Conservation (phyloP, 2,329 filamentous ascomycete species). For the Claviceps sorghi region DNA sequence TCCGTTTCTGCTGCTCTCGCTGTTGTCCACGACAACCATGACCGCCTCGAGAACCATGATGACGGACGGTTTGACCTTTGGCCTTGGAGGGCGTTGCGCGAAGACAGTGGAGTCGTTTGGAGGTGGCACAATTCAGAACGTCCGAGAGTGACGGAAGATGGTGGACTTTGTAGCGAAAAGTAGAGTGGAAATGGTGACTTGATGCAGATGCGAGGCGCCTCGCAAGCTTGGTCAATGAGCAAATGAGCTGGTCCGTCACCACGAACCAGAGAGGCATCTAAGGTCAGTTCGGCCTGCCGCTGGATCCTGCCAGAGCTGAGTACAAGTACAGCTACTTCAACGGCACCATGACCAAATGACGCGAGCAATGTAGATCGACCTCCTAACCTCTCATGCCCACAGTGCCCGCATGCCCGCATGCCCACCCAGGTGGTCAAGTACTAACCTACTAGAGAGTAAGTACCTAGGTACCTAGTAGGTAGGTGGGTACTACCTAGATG, state of each 20-base stretch:
- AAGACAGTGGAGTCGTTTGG: not conserved
- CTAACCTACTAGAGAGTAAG: too few species aligned
- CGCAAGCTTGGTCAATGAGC: slow-evolving; percentile 1
- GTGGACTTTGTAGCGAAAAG: not conserved
- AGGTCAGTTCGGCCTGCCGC: slow-evolving; percentile 30
- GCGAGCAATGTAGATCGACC: slow-evolving; percentile 7
- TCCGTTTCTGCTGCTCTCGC: slow-evolving; percentile 94
- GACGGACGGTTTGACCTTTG: slow-evolving; percentile 24
- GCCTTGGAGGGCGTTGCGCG: not conserved
- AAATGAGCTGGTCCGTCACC: slow-evolving; percentile 1
- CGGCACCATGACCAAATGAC: rapidly evolving
- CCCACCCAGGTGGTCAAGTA: not conserved
- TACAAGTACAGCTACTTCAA: slow-evolving; percentile 9
- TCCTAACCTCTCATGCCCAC: not conserved
- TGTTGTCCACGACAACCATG: slow-evolving; percentile 99
- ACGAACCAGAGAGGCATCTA: slow-evolving; percentile 17
- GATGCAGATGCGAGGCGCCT: slow-evolving; percentile 3
- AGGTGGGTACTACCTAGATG: too few species aligned
- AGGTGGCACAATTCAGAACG: too few species aligned
- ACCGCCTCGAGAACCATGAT: slow-evolving; percentile 98
- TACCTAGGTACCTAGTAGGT: not conserved
- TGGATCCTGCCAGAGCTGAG: not conserved
- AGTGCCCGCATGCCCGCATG: not conserved
- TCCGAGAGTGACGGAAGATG: not conserved
- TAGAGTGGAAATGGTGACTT: not conserved